These are phyloP conservation scores for Alternaria metachromatica DNA, from an alignment of 2,329 filamentous ascomycete genomes.

Conservation along the genomic window DNA sequence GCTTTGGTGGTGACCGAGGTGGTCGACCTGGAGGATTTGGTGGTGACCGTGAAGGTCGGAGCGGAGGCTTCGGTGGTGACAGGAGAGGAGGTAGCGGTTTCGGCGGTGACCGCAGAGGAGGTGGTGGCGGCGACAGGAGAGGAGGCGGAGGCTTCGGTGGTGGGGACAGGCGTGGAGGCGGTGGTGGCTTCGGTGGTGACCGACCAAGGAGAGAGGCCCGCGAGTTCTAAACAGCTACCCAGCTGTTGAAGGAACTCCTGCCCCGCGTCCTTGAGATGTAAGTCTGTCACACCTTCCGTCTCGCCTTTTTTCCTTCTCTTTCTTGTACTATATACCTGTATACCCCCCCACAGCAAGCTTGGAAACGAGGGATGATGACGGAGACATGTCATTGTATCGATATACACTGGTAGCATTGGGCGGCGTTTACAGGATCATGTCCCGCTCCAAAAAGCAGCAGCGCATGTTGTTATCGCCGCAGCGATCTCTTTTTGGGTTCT, in stretches of 20 bases:
- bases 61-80: constrained; percentile 4
- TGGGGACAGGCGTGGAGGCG: constrained; percentile 14
- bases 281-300: background rate
- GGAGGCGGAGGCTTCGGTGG: constrained; percentile 10
- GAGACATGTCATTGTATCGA: constrained; percentile 15
- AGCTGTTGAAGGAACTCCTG: background rate
- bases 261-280: background rate
- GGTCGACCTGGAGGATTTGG: background rate
- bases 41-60: constrained; percentile 1
- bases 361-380: background rate
- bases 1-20: constrained; percentile 8
- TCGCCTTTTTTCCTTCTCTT: background rate
- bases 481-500: background rate
- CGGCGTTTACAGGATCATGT: constrained; percentile 4
- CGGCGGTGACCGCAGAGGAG: constrained; percentile 15
- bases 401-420: constrained; percentile 13
- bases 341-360: constrained; percentile 12
- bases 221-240: background rate
- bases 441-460: background rate
- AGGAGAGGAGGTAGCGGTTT: constrained; percentile 18
- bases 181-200: constrained; percentile 18
- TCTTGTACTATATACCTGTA: constrained; percentile 26
- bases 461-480: background rate
- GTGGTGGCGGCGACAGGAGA: constrained; percentile 10
- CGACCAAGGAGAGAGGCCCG: constrained; percentile 20